Base-by-base conservation (phyloP, 2,329 filamentous ascomycete species). In the Aspergillus alliaceus region DNA sequence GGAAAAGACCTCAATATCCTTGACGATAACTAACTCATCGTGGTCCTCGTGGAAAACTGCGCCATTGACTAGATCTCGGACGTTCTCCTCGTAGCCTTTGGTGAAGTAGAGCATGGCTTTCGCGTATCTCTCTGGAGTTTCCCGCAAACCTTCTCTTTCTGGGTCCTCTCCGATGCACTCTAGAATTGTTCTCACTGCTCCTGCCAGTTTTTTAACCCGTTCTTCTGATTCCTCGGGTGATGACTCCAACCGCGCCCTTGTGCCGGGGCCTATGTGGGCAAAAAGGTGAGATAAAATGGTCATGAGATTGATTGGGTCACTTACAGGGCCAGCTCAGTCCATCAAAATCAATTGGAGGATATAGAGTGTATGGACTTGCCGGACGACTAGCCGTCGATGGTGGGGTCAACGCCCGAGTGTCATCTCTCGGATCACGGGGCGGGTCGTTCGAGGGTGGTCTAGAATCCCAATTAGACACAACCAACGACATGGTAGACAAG, bases 41-140 rank as follows among this genome's bases (percentile, higher is more conserved):
- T 98, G 93, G 61, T 93, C 91, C 74, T 98, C 95, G 69, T 96
- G 89, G 77, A 99, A 99, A 53, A 98, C 90, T 18, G 95, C 95
- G 55, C 88, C 85, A 73, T 98, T 98, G 60, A 98, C 90, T 64
- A 98, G 90, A 71, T 96, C 90, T 60, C 87, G 83, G 54, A 97
- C 85, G 69, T 97, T 97, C 79, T 96, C 88, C 78, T 98, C 92
- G 73, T 99, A 99, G 42, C 95, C 95, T 74, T 96, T 92, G 6
- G 95, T 99, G 75, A 99, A 92, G 80, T 90, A 96, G 61, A 98
- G 85, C 84, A 99, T 87, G 14, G 95, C 95, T 76, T 96, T 95
- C 47, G 95, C 93, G 74, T 98, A 99, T 60, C 95, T 85, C 69
- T 90, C 86, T 0, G 95, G 95, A 0, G 86, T 88, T 50, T 82